Conservation (phyloP, 345 rosid genomes). For the Excoecaria agallocha region DNA sequence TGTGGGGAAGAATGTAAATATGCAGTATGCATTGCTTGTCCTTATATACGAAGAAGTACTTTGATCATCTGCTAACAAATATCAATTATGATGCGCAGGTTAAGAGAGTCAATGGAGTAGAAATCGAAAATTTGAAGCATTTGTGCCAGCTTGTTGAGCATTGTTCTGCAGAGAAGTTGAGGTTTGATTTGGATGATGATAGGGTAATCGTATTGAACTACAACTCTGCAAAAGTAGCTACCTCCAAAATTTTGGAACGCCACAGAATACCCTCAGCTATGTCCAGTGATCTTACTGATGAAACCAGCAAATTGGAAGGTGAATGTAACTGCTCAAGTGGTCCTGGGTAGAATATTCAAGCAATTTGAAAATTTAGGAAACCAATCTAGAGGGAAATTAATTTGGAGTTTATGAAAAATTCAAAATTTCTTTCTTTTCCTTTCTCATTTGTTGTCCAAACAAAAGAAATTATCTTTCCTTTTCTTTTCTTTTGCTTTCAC, state of each 20-base stretch:
- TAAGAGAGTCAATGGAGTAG: conserved; percentile 65
- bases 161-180: conserved; percentile 49
- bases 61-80: conserved; percentile 5
- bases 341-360: background rate
- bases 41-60: no score
- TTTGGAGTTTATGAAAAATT: no score
- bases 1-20: no score
- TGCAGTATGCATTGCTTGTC: no score
- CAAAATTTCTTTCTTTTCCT: no score
- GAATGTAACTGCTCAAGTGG: conserved; percentile 13
- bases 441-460: no score
- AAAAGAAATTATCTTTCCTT: no score
- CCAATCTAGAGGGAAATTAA: no score
- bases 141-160: conserved; percentile 61
- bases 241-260: conserved; percentile 62
- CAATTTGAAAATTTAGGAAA: no score
- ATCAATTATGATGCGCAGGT: conserved; percentile 48
- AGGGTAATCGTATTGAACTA: conserved; percentile 65
- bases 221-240: conserved; percentile 54
- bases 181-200: conserved; percentile 81
- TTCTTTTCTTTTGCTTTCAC: no score
- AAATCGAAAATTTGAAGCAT: conserved; percentile 72
- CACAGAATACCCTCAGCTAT: conserved; percentile 69
- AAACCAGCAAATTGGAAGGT: conserved; percentile 20
- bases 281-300: conserved; percentile 52